Evolutionary conservation across 1,139 yeast species (phyloP).

Genomic region (Scheffersomyces illinoinensis): DNA sequence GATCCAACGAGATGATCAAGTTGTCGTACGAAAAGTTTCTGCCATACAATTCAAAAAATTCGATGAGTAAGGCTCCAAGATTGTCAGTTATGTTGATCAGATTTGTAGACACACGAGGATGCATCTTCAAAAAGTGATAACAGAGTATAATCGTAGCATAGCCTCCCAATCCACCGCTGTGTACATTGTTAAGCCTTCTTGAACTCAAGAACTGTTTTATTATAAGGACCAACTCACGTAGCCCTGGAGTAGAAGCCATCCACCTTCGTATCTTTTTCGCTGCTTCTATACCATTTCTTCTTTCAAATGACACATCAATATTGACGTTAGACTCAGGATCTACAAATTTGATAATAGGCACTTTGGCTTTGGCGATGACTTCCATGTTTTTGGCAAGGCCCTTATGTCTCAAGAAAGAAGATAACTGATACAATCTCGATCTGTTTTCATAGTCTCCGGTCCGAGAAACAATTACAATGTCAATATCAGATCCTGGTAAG

Average conservation of each 20-base stretch:
- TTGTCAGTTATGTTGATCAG: slow-evolving; percentile 72
- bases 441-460: slow-evolving; percentile 67
- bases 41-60: slow-evolving; percentile 95
- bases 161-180: slow-evolving; percentile 95
- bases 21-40: slow-evolving; percentile 85
- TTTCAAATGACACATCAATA: slow-evolving; percentile 90
- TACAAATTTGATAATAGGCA: slow-evolving; percentile 91
- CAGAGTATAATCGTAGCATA: slow-evolving; percentile 88
- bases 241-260: slow-evolving; percentile 73
- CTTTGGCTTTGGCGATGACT: slow-evolving; percentile 89
- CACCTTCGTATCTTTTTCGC: slow-evolving; percentile 79
- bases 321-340: slow-evolving; percentile 74
- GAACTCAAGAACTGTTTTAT: slow-evolving; percentile 85
- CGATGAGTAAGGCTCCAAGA: slow-evolving; percentile 84
- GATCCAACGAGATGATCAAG: slow-evolving; percentile 63
- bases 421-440: slow-evolving; percentile 69
- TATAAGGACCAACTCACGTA: slow-evolving; percentile 80
- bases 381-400: slow-evolving; percentile 73
- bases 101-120: slow-evolving; percentile 73
- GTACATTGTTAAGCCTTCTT: slow-evolving; percentile 85
- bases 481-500: slow-evolving; percentile 95
- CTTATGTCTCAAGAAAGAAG: slow-evolving; percentile 64
- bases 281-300: slow-evolving; percentile 82
- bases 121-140: slow-evolving; percentile 76
- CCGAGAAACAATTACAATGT: slow-evolving; percentile 79